Evolutionary conservation across 2,329 filamentous ascomycete species (phyloP).

Genomic region (Penicillium occitanis): DNA sequence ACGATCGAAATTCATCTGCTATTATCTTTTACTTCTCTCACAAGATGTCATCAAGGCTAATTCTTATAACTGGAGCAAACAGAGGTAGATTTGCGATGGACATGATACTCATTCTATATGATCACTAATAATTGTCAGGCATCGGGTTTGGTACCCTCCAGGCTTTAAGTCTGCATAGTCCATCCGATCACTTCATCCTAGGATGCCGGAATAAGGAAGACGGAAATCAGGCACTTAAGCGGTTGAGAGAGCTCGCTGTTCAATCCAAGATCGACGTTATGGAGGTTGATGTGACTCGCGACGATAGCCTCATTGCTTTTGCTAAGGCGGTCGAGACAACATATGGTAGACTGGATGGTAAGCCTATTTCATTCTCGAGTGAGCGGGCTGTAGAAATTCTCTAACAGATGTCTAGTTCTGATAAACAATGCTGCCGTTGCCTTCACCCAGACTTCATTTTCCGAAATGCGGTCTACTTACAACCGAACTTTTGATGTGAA

Average conservation of each 20-base stretch:
- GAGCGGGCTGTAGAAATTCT: background rate
- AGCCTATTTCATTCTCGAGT: background rate
- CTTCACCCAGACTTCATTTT: background rate
- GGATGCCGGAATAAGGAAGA: background rate
- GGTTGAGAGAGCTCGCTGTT: background rate
- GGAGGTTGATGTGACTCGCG: background rate
- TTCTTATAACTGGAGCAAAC: background rate
- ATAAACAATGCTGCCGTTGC: background rate
- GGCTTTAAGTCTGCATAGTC: background rate
- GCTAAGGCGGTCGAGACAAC: background rate
- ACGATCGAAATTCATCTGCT: background rate
- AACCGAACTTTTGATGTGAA: background rate
- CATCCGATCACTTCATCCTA: background rate
- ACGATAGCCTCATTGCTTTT: background rate
- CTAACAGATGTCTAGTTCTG: background rate
- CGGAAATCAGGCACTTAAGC: background rate
- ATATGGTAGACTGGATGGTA: background rate
- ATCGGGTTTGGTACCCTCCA: background rate
- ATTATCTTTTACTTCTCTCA: background rate
- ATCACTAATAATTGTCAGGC: background rate
- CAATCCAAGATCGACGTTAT: background rate
- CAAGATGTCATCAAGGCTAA: background rate
- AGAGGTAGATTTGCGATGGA: background rate
- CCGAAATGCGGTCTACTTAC: background rate
- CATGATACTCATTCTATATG: background rate